Conservation (phyloP, 1,139 yeast genomes). For the Saccharomyces hybrid region DNA sequence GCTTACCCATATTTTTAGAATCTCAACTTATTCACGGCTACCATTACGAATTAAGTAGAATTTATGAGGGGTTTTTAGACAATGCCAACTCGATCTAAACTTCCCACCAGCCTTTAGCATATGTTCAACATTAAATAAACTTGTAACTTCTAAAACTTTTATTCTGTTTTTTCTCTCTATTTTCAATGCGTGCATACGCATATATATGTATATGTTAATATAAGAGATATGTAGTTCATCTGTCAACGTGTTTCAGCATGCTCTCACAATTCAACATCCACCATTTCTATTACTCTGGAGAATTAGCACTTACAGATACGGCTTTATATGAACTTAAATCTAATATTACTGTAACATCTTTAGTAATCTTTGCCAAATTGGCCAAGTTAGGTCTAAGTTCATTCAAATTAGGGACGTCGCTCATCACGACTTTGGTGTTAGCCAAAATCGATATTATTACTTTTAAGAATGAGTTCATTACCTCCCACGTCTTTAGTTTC, state of each 20-base stretch:
- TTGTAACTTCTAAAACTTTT: background rate
- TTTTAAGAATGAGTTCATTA: conserved; percentile 72
- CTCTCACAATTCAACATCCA: background rate
- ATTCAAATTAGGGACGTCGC: conserved; percentile 68
- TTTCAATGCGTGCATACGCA: background rate
- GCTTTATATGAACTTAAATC: conserved; percentile 53
- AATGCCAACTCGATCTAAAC: conserved; percentile 6
- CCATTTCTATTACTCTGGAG: conserved; percentile 1
- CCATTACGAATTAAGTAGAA: conserved; percentile 32
- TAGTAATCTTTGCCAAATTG: conserved; percentile 74
- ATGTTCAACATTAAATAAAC: background rate
- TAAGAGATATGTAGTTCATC: background rate
- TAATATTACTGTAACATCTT: conserved; percentile 76
- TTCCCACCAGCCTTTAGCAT: conserved; percentile 19
- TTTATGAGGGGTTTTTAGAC: conserved; percentile 32
- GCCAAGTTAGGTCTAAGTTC: conserved; percentile 79
- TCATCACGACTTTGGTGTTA: conserved; percentile 73
- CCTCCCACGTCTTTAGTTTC: conserved; percentile 73
- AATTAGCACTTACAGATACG: conserved; percentile 13
- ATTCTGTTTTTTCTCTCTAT: background rate
- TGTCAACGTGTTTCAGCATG: too few species aligned
- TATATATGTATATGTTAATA: background rate
- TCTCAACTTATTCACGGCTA: conserved; percentile 30
- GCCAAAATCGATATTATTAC: conserved; percentile 78
- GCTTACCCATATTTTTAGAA: conserved; percentile 31